phyloP scores from a whole-genome alignment of 2,329 filamentous ascomycete species.

The Cladosporium sp. region DNA sequence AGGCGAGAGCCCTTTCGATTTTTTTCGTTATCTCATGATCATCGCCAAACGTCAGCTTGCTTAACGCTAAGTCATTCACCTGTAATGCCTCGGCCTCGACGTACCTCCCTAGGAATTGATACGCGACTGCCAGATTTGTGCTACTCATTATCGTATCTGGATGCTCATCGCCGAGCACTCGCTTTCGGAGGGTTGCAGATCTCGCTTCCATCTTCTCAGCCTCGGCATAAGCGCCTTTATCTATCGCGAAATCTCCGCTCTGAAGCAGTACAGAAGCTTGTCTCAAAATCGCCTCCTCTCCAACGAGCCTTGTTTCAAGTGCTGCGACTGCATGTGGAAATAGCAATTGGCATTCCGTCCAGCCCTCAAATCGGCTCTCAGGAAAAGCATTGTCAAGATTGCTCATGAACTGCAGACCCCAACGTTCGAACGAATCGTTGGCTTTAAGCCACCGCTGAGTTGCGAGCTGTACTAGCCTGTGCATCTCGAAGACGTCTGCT shows the following conservation, averaged over 20 bases:
- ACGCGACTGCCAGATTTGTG: constrained; percentile 6
- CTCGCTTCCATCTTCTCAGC: background rate
- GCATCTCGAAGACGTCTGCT: constrained; percentile 38
- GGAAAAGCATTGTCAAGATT: background rate
- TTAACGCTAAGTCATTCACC: constrained; percentile 10
- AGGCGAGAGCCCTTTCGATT: constrained; percentile 11
- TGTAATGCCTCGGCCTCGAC: constrained; percentile 12
- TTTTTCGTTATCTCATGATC: constrained; percentile 11
- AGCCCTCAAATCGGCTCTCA: background rate
- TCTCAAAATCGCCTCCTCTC: background rate
- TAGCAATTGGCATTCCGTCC: background rate
- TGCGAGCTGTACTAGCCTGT: constrained; percentile 40
- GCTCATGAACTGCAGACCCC: constrained; percentile 22
- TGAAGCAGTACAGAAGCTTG: background rate
- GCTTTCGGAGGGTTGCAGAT: background rate
- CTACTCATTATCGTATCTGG: constrained; percentile 12
- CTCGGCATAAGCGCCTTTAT: background rate
- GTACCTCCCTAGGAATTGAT: constrained; percentile 5
- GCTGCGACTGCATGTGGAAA: background rate
- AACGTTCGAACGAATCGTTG: constrained; percentile 21
- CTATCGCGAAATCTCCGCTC: constrained; percentile 8
- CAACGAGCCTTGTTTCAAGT: background rate
- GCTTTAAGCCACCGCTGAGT: constrained; percentile 33
- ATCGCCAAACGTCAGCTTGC: constrained; percentile 10
- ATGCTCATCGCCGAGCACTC: constrained; percentile 12